Base-by-base conservation (phyloP, 495 filamentous ascomycete species). In the Penicillium soppii region DNA sequence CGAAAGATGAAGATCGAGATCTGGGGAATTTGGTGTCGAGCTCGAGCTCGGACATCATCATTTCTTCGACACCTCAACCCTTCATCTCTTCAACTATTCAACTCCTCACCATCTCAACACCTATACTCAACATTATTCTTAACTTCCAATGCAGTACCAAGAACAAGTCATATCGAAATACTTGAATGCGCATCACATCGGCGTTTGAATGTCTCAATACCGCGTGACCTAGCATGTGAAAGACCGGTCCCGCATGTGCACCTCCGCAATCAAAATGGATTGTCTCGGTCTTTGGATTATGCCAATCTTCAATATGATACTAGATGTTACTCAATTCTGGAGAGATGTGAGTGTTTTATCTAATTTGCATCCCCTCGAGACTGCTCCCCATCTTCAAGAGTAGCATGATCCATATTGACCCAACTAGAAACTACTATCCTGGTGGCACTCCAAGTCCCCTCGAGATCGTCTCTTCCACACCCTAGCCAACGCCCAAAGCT, bases 251-350 rank as follows among this genome's bases (percentile, higher is more conserved):
- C 44, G 37, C 48, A 41, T 48, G 52, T 50, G 55, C 53, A 38
- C 40, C 45, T 22, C 27, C 40, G 39, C 48, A 53, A 48, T 20
- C 46, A 40, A 42, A 50, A 68, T 70, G 53, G 49, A 43, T 56
- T 59, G 44, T 45, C 53, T 44, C 43, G 39, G 44, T 59, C 49
- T 71, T 56, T 54, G 65, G 59, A 47, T 16, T 77, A 21, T 57
- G 3, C 15, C 78, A 3, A 57, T 84, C 26, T 72, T 76, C 57
- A 71, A 70, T 29, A 75, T 87, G 72, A 59, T 87, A 5, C 50
- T 82, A 15, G 84, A 88, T 45, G 83, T 89, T 5, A 67, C 79
- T 10, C 67, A 75, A 19, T 89, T 85, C 57, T 89, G 85, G 85
- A 73, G 77, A 59, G 65, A 75, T 43, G 85, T 89, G 61, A 59